phyloP scores from a whole-genome alignment of 495 filamentous ascomycete genomes.

The Hypoxylon intermedium region DNA sequence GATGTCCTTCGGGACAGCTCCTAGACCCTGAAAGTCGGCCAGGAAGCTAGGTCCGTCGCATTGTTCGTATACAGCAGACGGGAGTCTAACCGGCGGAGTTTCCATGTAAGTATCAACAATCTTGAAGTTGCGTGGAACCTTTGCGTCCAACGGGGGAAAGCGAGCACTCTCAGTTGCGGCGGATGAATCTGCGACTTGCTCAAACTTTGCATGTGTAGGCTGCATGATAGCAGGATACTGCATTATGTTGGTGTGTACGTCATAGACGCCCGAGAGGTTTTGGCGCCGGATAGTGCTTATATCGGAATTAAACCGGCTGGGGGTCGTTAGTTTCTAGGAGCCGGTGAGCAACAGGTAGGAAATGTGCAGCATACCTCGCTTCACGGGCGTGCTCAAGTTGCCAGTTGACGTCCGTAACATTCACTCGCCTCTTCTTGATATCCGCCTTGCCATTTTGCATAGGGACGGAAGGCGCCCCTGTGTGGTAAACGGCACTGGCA shows the following conservation, averaged over 20 bases:
- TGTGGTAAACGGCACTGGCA: conserved; percentile 93
- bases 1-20: conserved; percentile 70
- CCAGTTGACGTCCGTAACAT: conserved; percentile 97
- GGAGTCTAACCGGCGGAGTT: conserved; percentile 56
- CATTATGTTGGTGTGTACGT: conserved; percentile 90
- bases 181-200: conserved; percentile 60
- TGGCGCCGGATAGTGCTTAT: conserved; percentile 67
- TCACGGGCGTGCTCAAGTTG: conserved; percentile 91
- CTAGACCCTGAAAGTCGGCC: conserved; percentile 70
- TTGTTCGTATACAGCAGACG: conserved; percentile 56
- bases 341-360: not conserved
- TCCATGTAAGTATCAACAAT: conserved; percentile 75
- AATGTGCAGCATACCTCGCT: conserved; percentile 69
- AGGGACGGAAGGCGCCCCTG: conserved; percentile 77
- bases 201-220: conserved; percentile 84
- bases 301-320: conserved; percentile 81
- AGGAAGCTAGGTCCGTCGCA: conserved; percentile 49
- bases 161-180: conserved; percentile 45
- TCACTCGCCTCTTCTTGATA: conserved; percentile 79
- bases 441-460: conserved; percentile 74
- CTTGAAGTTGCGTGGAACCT: conserved; percentile 75
- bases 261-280: conserved; percentile 82
- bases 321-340: conserved; percentile 17
- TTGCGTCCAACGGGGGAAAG: conserved; percentile 69
- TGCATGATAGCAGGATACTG: conserved; percentile 88